Evolutionary conservation across 768 basidiomycete genomes (phyloP).

Genomic region (Leccinum subgranulosum): DNA sequence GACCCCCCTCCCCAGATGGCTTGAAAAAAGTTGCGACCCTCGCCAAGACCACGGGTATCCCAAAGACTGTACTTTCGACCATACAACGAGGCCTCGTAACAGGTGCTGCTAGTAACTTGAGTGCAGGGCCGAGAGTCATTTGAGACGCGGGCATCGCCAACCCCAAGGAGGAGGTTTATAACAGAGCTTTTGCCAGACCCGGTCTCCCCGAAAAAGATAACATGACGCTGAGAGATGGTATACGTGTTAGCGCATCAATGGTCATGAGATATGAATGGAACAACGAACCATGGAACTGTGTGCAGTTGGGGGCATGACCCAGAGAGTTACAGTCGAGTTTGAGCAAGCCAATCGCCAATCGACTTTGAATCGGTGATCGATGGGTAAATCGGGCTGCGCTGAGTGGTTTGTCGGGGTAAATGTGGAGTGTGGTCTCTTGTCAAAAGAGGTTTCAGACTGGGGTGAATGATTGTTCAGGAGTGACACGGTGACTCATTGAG

Average conservation of each 20-base stretch:
- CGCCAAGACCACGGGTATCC: slow-evolving; percentile 40
- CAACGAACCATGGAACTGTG: not conserved
- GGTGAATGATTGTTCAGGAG: too few relatives aligned
- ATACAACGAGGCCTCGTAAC: slow-evolving; percentile 6
- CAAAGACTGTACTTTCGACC: slow-evolving; percentile 19
- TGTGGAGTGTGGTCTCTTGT: too few relatives aligned
- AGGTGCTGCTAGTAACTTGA: not conserved
- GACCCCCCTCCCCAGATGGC: slow-evolving; percentile 9
- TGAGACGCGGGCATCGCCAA: slow-evolving; percentile 5
- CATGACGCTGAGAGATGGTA: slow-evolving; percentile 2
- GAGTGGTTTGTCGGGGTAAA: too few relatives aligned
- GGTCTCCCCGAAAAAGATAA: slow-evolving; percentile 24
- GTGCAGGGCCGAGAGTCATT: slow-evolving; percentile 19
- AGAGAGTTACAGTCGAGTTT: too few relatives aligned
- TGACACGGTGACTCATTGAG: too few relatives aligned
- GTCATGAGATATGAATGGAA: not conserved
- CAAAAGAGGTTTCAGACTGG: too few relatives aligned
- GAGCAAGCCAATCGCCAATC: too few relatives aligned
- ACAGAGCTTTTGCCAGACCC: slow-evolving; percentile 28
- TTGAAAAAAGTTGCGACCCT: slow-evolving; percentile 16
- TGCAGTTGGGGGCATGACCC: not conserved
- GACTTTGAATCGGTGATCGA: too few relatives aligned
- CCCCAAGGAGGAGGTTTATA: slow-evolving; percentile 24
- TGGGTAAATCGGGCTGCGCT: too few relatives aligned
- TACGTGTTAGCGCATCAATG: not conserved